Conservation (phyloP, 2,329 filamentous ascomycete species). For the Tolypocladium capitatum region DNA sequence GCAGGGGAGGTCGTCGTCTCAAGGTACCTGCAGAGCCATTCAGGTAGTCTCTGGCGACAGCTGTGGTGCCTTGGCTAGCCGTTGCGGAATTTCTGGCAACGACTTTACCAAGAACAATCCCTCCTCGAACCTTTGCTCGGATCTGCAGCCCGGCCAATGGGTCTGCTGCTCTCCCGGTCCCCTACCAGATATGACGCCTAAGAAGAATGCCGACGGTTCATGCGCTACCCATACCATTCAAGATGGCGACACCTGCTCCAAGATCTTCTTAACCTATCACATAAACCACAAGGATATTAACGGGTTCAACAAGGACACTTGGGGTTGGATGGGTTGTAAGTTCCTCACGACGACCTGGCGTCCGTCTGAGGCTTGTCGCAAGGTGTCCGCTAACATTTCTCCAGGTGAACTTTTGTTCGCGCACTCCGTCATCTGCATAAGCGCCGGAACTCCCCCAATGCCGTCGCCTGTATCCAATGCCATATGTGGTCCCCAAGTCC, state of each 20-base stretch:
- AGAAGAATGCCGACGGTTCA: no score
- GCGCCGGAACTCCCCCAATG: constrained; percentile 10
- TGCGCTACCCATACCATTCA: no score
- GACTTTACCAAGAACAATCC: constrained; percentile 27
- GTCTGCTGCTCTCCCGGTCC: constrained; percentile 29
- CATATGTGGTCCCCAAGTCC: constrained; percentile 7
- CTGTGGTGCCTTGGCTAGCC: constrained; percentile 22
- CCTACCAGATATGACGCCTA: no score
- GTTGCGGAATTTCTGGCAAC: constrained; percentile 23
- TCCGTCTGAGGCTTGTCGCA: no score
- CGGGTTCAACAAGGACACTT: constrained; percentile 15
- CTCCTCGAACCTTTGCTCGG: constrained; percentile 6
- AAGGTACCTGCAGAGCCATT: background rate
- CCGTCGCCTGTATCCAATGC: constrained; percentile 8
- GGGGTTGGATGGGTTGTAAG: constrained; percentile 13
- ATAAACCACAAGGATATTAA: constrained; percentile 8
- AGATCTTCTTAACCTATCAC: constrained; percentile 11
- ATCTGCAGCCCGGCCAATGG: constrained; percentile 13
- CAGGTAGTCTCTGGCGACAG: constrained; percentile 14
- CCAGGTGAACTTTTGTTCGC: no score
- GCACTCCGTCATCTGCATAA: constrained; percentile 11
- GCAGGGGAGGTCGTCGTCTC: no score
- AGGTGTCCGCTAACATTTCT: no score
- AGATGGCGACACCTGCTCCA: constrained; percentile 19
- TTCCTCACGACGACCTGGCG: no score